Evolutionary conservation across 306 rosid genomes (phyloP), one percentile per base, ranked within the genome.

Genomic region (Casuarina glauca): DNA sequence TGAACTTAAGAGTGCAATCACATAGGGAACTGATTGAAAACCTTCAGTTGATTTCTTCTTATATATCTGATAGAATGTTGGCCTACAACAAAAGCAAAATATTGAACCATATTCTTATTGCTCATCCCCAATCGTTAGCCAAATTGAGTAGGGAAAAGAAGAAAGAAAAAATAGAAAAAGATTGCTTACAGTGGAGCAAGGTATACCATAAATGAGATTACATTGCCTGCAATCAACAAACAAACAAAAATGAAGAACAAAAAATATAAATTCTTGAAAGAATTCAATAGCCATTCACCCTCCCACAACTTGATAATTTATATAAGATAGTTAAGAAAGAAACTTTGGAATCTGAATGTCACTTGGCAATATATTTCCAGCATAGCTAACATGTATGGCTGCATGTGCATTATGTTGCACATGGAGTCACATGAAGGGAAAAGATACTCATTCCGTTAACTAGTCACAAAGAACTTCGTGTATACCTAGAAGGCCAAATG

Each of bases 151-250:
- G 15, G 50, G 42, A 42, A 42, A 38, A 12, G 57, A 75, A 61
- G n/a, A 17, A 60, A 55, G 46, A 35, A 9, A 20, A 77, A 75
- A 43, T 9, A 69, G 44, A 16, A 20, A 8, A 12, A 35, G 1
- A 17, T 17, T 20, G 48, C 98, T 90, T 91, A 96, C 99, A 90
- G 38, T 81, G 99, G 99, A 81, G 98, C 88, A 41, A 96, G 94
- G 88, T 83, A 93, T 78, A 96, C 97, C 82, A 87, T 73, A 45
- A 96, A 89, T 74, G 99, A 96, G 82, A 96, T 86, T 74, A 83
- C 38, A 85, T 93, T 96, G 82, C 99, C 99, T 95, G 51, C 57
- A 44, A 13, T 26, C 73, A 72, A 70, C 32, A 49, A 62, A 44
- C 72, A 16, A 51, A 71, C 62, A 64, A 43, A 55, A 57, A 16